phyloP scores from a whole-genome alignment of 495 filamentous ascomycete species.

The Cairneyella variabilis region DNA sequence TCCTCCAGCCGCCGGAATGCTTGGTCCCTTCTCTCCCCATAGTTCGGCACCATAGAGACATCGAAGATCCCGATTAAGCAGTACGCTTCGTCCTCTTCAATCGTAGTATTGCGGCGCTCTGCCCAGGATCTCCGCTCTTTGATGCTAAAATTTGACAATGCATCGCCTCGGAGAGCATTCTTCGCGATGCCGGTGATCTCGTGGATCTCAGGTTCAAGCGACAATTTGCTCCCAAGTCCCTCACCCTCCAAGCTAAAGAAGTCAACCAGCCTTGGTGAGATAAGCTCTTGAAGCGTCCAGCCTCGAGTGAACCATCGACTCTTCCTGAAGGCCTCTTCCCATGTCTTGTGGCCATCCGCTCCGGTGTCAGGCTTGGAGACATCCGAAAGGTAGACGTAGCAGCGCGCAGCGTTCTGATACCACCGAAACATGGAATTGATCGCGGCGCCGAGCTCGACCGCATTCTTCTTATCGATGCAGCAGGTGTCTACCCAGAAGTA shows the following conservation, averaged over 20 bases:
- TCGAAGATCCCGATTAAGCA: conserved; percentile 4
- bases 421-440: conserved; percentile 42
- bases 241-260: conserved; percentile 23
- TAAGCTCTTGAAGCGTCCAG: conserved; percentile 33
- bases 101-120: neutral
- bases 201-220: conserved; percentile 15
- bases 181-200: conserved; percentile 1
- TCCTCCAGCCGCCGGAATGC: conserved; percentile 6
- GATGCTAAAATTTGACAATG: conserved; percentile 14
- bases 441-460: conserved; percentile 29
- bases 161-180: conserved; percentile 22
- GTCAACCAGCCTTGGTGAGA: conserved; percentile 4
- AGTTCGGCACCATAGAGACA: neutral
- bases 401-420: conserved; percentile 29
- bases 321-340: conserved; percentile 8
- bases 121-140: neutral
- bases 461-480: conserved; percentile 37
- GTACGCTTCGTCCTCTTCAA: conserved; percentile 4
- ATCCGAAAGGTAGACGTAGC: conserved; percentile 30
- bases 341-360: neutral
- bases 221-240: conserved; percentile 6
- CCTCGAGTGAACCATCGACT: conserved; percentile 16
- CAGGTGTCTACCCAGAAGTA: conserved; percentile 38
- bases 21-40: conserved; percentile 3
- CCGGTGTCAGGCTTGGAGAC: neutral